phyloP scores from a whole-genome alignment of 2,329 filamentous ascomycete genomes.

The Penicillium sp. region DNA sequence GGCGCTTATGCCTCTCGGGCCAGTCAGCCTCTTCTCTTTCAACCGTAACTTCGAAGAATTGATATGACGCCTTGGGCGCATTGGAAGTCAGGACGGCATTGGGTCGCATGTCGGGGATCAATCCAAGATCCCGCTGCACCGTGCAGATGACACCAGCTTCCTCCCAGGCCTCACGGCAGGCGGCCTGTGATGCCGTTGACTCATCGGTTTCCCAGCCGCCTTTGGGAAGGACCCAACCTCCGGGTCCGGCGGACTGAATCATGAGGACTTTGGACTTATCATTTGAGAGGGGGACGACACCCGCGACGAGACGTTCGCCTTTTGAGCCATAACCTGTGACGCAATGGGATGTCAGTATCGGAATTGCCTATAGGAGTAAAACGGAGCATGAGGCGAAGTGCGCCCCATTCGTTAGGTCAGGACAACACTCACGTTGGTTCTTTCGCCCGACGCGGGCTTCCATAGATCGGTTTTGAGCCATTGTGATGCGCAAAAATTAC shows the following conservation, averaged over 20 bases:
- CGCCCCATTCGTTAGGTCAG: not conserved
- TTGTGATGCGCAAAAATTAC: slow-evolving; percentile 26
- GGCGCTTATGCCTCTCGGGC: slow-evolving; percentile 92
- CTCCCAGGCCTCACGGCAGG: slow-evolving; percentile 92
- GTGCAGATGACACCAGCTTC: slow-evolving; percentile 89
- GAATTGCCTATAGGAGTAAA: not conserved
- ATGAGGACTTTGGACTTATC: slow-evolving; percentile 88
- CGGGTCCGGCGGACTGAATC: slow-evolving; percentile 87
- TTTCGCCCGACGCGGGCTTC: slow-evolving; percentile 49
- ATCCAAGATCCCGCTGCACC: slow-evolving; percentile 81
- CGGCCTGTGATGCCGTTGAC: slow-evolving; percentile 78
- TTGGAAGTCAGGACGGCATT: slow-evolving; percentile 52
- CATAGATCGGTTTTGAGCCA: slow-evolving; percentile 47
- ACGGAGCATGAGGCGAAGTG: not conserved
- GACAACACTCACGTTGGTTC: slow-evolving; percentile 49
- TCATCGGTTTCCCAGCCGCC: slow-evolving; percentile 98
- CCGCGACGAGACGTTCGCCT: slow-evolving; percentile 92
- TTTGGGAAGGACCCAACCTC: slow-evolving; percentile 95
- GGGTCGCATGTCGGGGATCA: slow-evolving; percentile 77
- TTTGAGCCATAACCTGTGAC: slow-evolving; percentile 79
- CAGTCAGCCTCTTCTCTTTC: slow-evolving; percentile 81
- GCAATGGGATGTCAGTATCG: slow-evolving; percentile 20
- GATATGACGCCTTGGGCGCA: slow-evolving; percentile 66
- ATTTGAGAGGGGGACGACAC: slow-evolving; percentile 82
- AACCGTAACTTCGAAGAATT: slow-evolving; percentile 78